Evolutionary conservation across 768 basidiomycete genomes (phyloP).

Genomic region (Collybiopsis luxurians): DNA sequence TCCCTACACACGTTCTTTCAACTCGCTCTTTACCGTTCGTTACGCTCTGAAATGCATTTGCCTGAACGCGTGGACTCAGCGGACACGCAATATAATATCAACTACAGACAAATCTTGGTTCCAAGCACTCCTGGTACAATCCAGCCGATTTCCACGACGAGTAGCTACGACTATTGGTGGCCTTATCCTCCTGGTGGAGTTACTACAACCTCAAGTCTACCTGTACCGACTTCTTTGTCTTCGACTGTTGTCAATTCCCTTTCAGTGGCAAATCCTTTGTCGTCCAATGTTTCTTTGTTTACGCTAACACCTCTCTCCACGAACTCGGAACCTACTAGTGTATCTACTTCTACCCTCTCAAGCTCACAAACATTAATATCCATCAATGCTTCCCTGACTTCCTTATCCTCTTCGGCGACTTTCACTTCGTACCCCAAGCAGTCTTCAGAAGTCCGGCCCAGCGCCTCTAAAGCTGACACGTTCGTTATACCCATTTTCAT

Average conservation of each 20-base stretch:
- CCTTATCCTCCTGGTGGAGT: conserved; percentile 30
- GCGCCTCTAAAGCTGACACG: conserved; percentile 4
- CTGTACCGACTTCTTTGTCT: neutral
- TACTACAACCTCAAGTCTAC: conserved; percentile 10
- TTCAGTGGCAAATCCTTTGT: neutral
- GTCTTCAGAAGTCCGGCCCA: neutral
- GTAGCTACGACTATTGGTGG: conserved; percentile 28
- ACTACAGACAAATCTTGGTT: conserved; percentile 4
- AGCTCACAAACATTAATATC: conserved; percentile 23
- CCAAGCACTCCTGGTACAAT: neutral
- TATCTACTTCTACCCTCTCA: neutral
- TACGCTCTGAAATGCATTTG: neutral
- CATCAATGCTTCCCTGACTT: conserved; percentile 28
- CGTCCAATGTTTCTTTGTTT: conserved; percentile 7
- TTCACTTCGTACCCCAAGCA: conserved; percentile 10
- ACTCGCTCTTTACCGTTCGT: neutral
- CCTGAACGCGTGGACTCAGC: neutral
- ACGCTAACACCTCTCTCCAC: conserved; percentile 1
- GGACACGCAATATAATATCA: conserved; percentile 1
- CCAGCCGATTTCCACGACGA: neutral
- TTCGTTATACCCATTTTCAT: conserved; percentile 15
- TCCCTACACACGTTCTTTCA: neutral
- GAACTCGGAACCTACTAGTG: conserved; percentile 5
- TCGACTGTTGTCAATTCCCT: neutral
- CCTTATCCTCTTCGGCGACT: neutral